Evolutionary conservation across 352 stramenopile species (phyloP), one percentile per base, ranked within the genome.

Genomic region (Phytophthora colocasiae): DNA sequence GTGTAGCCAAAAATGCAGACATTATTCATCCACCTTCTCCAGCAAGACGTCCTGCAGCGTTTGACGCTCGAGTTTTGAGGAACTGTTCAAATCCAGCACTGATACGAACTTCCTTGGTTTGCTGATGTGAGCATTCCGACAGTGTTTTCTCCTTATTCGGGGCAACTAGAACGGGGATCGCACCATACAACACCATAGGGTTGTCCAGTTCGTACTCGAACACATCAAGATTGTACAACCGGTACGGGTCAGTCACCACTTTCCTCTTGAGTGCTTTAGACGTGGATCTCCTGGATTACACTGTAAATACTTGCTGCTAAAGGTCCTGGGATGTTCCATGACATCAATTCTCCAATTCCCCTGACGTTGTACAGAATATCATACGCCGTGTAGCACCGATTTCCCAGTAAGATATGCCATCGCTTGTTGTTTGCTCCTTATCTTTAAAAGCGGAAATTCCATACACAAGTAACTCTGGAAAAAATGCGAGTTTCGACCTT

Each of bases 181-280:
- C 75, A 17, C 97, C 97, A 80, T 99, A 99, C 32, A 99, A 80
- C 41, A 97, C 95, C 95, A 99, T 99, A n/a, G 97, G 94, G 29
- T 98, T 91, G 71, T 99, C 95, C 59, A 99, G 82, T 60, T 99
- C 97, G 78, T 99, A 99, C 83, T 99, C 98, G 71, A 99, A 99
- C 17, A 99, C 98, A 71, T 99, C 98, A 32, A 99, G 84, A 66
- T 99, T 99, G 82, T 99, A 99, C 49, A 99, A 84, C 7, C 98
- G 91, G 76, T 99, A 99, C 7, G 98, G 98, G 59, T 99, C 96
- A n/a, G 72, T 80, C 9, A 85, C 22, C 3, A 74, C 71, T 54
- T 78, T 82, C 27, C 58, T 71, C 36, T 75, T 68, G 14, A 19
- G 19, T 64, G 7, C 58, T 78, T 38, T 91, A 77, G 1, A 36